phyloP scores from a whole-genome alignment of 176 grass and related monocot species.

The Guadua angustifolia region DNA sequence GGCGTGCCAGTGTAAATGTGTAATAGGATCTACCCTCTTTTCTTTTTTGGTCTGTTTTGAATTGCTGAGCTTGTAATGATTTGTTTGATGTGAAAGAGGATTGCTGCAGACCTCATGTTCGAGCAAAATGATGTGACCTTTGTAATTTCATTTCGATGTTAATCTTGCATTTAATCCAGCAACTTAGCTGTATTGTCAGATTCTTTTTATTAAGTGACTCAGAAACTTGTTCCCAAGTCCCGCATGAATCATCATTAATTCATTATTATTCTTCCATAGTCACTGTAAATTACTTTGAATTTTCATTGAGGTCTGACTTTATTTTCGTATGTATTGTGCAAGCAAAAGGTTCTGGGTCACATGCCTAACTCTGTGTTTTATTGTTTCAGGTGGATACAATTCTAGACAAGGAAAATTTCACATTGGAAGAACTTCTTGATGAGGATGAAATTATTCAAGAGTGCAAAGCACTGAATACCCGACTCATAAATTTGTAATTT shows the following conservation, averaged over 20 bases:
- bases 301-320: background rate
- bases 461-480: constrained; percentile 95
- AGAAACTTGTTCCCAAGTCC: background rate
- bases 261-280: background rate
- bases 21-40: background rate
- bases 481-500: constrained; percentile 97
- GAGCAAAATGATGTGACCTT: background rate
- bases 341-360: constrained; percentile 15
- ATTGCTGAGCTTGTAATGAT: background rate
- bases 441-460: constrained; percentile 99
- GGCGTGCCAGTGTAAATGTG: background rate
- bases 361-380: constrained; percentile 31
- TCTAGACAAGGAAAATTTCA: constrained; percentile 98
- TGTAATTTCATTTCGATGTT: constrained; percentile 3
- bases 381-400: constrained; percentile 93
- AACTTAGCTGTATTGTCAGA: background rate
- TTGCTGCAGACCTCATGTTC: constrained; percentile 1
- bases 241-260: background rate
- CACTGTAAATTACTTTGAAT: constrained; percentile 10
- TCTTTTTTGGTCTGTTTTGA: background rate
- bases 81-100: background rate
- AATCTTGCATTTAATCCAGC: background rate
- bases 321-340: background rate
- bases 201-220: background rate
- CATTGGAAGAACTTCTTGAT: constrained; percentile 95